These are phyloP conservation scores for Puccinia brachypodii DNA, from an alignment of 1,284 basidiomycete species.

Conservation along the genomic window DNA sequence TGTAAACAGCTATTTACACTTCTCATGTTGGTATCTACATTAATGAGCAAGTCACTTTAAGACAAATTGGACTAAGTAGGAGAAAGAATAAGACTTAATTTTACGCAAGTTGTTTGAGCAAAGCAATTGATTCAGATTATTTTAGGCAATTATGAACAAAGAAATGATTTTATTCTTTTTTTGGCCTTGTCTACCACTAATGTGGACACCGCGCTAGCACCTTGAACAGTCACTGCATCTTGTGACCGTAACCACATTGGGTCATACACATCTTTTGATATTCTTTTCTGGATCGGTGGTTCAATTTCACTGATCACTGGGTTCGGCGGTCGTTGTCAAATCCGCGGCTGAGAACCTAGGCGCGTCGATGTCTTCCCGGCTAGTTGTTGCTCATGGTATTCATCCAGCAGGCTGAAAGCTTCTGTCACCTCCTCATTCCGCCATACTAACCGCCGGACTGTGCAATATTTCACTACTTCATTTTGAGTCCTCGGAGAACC, in stretches of 20 bases:
- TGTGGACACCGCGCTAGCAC: too few relatives aligned
- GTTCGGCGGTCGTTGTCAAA: neutral
- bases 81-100: too few relatives aligned
- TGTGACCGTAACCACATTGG: neutral
- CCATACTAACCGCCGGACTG: neutral
- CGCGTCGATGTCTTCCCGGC: neutral
- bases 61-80: too few relatives aligned
- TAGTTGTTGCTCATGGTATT: neutral
- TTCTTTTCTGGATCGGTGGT: neutral
- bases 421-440: neutral
- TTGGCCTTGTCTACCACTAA: too few relatives aligned
- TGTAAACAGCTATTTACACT: too few relatives aligned
- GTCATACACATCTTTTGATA: neutral
- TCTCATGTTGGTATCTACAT: too few relatives aligned
- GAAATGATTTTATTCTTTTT: too few relatives aligned
- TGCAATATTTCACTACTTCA: neutral
- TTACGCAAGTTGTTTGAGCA: too few relatives aligned
- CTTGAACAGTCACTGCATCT: neutral
- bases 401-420: neutral
- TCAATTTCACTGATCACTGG: neutral
- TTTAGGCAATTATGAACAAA: too few relatives aligned
- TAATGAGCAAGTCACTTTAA: too few relatives aligned
- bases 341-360: neutral
- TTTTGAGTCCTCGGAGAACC: neutral
- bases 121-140: too few relatives aligned